Evolutionary conservation across 2,329 filamentous ascomycete species (phyloP).

Genomic region (Paradendryphiella salina): DNA sequence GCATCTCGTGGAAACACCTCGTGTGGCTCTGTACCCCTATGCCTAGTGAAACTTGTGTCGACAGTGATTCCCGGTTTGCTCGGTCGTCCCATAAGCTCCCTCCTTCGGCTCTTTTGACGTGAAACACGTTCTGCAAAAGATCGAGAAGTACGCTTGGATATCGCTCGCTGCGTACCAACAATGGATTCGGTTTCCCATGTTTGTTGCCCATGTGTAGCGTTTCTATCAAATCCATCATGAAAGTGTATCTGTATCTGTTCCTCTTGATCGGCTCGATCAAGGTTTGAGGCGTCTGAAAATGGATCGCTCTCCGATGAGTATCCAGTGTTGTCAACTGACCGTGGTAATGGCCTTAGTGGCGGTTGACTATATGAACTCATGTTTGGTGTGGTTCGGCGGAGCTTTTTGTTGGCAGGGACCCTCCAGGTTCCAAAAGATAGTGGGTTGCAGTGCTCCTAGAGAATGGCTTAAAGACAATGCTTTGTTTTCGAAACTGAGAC

Average conservation of each 20-base stretch:
- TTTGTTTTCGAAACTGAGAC: slow-evolving; percentile 36
- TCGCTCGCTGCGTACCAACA: slow-evolving; percentile 31
- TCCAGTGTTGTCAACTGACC: slow-evolving; percentile 10
- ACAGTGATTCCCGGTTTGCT: slow-evolving; percentile 66
- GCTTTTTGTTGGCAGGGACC: slow-evolving; percentile 2
- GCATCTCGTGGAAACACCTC: slow-evolving; percentile 49
- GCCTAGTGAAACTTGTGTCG: slow-evolving; percentile 67
- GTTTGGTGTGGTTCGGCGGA: slow-evolving; percentile 4
- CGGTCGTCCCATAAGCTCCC: slow-evolving; percentile 63
- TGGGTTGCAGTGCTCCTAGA: slow-evolving; percentile 4
- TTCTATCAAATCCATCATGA: slow-evolving; percentile 15
- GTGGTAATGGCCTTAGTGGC: slow-evolving; percentile 16
- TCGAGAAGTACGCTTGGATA: slow-evolving; percentile 39
- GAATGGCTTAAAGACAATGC: slow-evolving; percentile 27
- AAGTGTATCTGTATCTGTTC: slow-evolving; percentile 37
- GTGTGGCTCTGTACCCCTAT: slow-evolving; percentile 51
- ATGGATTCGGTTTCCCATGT: slow-evolving; percentile 34
- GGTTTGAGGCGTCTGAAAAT: slow-evolving; percentile 5
- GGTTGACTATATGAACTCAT: slow-evolving; percentile 30
- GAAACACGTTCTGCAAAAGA: slow-evolving; percentile 44
- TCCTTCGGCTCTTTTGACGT: slow-evolving; percentile 59
- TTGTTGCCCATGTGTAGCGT: slow-evolving; percentile 2
- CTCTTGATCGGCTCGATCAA: slow-evolving; percentile 24
- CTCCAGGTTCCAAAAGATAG: slow-evolving; percentile 12
- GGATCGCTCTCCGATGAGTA: slow-evolving; percentile 2